Evolutionary conservation across 192 early-diverging fungal genomes (phyloP).

Genomic region (Chytriomyces sp.): DNA sequence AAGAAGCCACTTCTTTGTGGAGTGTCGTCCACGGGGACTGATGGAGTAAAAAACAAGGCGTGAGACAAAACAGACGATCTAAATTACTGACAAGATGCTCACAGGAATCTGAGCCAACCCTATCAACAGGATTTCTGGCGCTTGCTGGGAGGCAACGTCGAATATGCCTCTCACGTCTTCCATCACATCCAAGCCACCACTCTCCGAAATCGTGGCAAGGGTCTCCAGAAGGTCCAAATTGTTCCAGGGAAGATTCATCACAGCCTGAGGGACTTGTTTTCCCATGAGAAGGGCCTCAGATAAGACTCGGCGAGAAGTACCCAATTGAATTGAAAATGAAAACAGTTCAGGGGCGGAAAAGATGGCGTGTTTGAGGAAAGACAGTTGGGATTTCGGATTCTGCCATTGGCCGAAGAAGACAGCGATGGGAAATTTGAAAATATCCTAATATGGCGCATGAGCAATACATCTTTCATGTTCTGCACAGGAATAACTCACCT

Average conservation of each 20-base stretch:
- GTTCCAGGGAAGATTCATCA: constrained; percentile 67
- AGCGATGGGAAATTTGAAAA: constrained; percentile 69
- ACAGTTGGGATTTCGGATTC: constrained; percentile 72
- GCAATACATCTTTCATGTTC: not conserved
- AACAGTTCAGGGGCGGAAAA: constrained; percentile 64
- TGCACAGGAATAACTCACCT: constrained; percentile 44
- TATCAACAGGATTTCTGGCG: constrained; percentile 76
- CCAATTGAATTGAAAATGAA: constrained; percentile 39
- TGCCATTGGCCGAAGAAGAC: constrained; percentile 76
- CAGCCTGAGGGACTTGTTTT: constrained; percentile 40
- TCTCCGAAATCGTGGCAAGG: constrained; percentile 61
- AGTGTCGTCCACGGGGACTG: constrained; percentile 51
- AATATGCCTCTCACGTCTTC: constrained; percentile 71
- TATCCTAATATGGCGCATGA: constrained; percentile 48
- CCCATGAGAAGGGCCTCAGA: constrained; percentile 17
- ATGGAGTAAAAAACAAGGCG: not conserved
- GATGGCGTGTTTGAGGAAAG: constrained; percentile 67
- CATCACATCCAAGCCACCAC: constrained; percentile 32
- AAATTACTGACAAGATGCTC: constrained; percentile 16
- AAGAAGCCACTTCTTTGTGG: constrained; percentile 64
- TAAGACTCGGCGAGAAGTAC: not conserved
- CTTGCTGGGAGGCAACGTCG: constrained; percentile 62
- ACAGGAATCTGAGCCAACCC: constrained; percentile 73
- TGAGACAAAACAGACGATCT: no score
- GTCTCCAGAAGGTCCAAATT: constrained; percentile 75